A percentile compares a stretch with the other conserved stretches of the same genome.
phyloP scores from a whole-genome alignment of 805 yeast genomes.

The Zygosaccharomyces rouxii region DNA sequence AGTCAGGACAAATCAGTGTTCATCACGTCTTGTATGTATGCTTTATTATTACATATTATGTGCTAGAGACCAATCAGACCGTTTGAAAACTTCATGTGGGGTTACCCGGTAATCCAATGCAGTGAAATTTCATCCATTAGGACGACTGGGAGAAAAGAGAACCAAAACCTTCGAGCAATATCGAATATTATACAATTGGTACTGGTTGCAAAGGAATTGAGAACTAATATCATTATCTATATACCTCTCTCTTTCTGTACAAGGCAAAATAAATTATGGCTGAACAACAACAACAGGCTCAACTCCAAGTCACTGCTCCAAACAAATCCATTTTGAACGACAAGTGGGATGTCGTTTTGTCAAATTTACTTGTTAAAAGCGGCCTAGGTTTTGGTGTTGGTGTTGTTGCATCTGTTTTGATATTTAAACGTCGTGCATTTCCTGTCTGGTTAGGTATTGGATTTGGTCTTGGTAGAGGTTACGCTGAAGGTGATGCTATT shows the following conservation, averaged over 20 bases:
- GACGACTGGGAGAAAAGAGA: not conserved
- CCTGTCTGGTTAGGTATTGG: constrained; percentile 98
- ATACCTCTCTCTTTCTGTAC: not conserved
- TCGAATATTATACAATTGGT: not conserved
- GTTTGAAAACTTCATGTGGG: not conserved
- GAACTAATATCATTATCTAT: not conserved
- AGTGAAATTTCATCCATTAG: not conserved
- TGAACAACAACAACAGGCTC: constrained; percentile 3
- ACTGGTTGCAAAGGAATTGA: not conserved
- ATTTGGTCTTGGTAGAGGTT: constrained; percentile 96
- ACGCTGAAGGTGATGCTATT: constrained; percentile 96
- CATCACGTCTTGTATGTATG: not conserved
- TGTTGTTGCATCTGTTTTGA: constrained; percentile 81
- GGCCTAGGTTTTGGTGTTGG: constrained; percentile 97
- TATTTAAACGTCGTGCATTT: constrained; percentile 91
- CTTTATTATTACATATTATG: not conserved
- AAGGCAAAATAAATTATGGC: not conserved
- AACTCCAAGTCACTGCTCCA: constrained; percentile 10
- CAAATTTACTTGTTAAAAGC: constrained; percentile 90
- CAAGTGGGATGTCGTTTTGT: constrained; percentile 93
- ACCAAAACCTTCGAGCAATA: not conserved
- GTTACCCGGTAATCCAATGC: constrained; percentile 3
- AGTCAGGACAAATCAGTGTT: too few relatives aligned
- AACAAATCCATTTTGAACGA: constrained; percentile 57
- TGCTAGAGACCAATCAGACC: constrained; percentile 7